Conservation (phyloP, 23 red algal genomes). For the Pyropia yezoensis region DNA sequence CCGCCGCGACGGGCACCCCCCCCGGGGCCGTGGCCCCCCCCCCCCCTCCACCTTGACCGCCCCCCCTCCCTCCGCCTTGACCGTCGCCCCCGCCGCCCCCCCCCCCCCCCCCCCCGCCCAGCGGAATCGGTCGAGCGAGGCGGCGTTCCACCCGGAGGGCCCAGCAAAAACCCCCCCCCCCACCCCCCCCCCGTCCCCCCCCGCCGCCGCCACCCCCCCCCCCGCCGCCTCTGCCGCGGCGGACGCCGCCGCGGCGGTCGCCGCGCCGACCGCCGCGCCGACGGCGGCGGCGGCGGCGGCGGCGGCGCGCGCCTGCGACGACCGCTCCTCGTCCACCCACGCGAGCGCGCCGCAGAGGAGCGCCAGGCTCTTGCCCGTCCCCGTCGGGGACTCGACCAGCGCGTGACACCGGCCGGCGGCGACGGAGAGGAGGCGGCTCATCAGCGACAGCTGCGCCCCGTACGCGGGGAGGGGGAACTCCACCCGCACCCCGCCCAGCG, state of each 20-base stretch:
- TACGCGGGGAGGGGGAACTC: constrained; percentile 11
- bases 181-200: not conserved
- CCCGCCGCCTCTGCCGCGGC: not conserved
- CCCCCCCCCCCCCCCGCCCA: too few relatives aligned
- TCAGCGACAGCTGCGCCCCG: constrained; percentile 17
- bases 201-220: not conserved
- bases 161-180: not conserved
- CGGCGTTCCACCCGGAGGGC: not conserved
- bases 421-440: constrained; percentile 21
- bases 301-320: not conserved
- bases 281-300: not conserved
- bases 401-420: constrained; percentile 6
- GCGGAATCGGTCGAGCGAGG: not conserved
- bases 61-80: too few relatives aligned
- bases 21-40: too few relatives aligned
- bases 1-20: too few relatives aligned
- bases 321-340: constrained; percentile 6
- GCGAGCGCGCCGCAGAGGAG: constrained; percentile 36
- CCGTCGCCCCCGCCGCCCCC: too few relatives aligned
- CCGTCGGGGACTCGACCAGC: constrained; percentile 36
- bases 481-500: too few relatives aligned
- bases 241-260: not conserved
- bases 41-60: too few relatives aligned
- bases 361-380: constrained; percentile 47
- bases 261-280: not conserved